Conservation (phyloP, 2,329 filamentous ascomycete genomes). For the Pseudopyrenochaeta lycopersici region DNA sequence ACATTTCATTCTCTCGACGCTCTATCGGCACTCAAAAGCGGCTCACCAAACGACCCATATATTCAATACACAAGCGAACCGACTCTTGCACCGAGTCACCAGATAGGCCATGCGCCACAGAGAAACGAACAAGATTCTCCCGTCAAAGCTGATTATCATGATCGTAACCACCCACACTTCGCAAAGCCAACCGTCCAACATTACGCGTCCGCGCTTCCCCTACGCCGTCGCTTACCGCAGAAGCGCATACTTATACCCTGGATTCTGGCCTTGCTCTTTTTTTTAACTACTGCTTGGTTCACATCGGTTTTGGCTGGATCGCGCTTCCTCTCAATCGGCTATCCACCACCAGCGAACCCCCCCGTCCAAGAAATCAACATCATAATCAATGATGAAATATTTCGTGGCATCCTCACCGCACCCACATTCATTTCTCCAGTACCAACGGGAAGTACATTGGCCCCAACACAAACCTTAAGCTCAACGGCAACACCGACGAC, state of each 20-base stretch:
- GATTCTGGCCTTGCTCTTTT: constrained; percentile 33
- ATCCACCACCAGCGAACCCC: constrained; percentile 7
- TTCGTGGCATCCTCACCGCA: constrained; percentile 2
- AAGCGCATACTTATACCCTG: constrained; percentile 31
- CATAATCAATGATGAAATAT: constrained; percentile 20
- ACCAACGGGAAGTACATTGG: background rate
- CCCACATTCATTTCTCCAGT: background rate
- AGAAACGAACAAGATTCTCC: background rate
- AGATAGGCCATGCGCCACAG: background rate
- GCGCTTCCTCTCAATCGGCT: constrained; percentile 21
- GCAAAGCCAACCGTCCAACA: constrained; percentile 4
- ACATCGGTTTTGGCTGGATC: constrained; percentile 30
- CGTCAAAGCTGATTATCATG: constrained; percentile 13
- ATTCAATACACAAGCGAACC: too few species aligned
- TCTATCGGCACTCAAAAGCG: background rate
- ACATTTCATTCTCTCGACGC: constrained; percentile 12
- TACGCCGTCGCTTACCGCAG: constrained; percentile 8
- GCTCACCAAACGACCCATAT: too few species aligned
- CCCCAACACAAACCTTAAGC: background rate
- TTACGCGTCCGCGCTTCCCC: constrained; percentile 1
- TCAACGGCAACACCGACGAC: background rate
- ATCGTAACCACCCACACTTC: constrained; percentile 17
- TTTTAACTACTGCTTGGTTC: constrained; percentile 31
- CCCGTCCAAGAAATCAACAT: constrained; percentile 24
- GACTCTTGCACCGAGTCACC: too few species aligned